phyloP scores from a whole-genome alignment of 2,329 filamentous ascomycete genomes.

The Pleurostoma richardsiae region DNA sequence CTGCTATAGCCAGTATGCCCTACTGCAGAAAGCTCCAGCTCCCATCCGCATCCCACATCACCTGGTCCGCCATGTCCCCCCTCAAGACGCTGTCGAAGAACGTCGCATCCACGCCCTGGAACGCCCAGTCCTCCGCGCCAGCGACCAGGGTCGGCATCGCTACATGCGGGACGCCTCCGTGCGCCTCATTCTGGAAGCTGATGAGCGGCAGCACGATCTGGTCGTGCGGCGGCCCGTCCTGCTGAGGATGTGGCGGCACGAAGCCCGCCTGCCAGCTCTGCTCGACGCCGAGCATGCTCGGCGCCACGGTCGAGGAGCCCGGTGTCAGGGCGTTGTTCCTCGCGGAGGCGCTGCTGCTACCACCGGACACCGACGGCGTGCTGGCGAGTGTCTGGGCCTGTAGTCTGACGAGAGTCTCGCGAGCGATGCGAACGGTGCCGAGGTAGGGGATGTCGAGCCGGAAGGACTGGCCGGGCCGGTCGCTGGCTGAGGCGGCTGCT shows the following conservation, averaged over 20 bases:
- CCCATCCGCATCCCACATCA: neutral
- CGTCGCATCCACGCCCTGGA: constrained; percentile 18
- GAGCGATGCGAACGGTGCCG: constrained; percentile 21
- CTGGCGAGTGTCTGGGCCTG: neutral
- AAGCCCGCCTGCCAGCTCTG: too few relatives aligned
- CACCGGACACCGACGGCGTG: neutral
- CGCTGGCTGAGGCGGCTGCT: too few relatives aligned
- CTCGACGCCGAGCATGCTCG: too few relatives aligned
- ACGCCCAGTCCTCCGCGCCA: constrained; percentile 16
- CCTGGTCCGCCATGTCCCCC: neutral
- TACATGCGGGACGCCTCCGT: too few relatives aligned
- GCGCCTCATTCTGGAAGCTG: neutral
- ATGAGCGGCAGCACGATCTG: neutral
- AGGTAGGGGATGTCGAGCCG: constrained; percentile 18
- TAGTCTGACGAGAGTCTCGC: constrained; percentile 4
- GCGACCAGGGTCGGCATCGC: constrained; percentile 9
- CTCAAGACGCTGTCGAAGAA: constrained; percentile 13
- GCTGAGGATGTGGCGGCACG: neutral
- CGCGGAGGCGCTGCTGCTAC: too few relatives aligned
- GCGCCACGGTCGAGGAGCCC: too few relatives aligned
- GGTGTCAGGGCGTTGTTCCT: too few relatives aligned
- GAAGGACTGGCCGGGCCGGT: constrained; percentile 2
- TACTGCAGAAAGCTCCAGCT: neutral
- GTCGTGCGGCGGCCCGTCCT: neutral
- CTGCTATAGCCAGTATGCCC: too few relatives aligned